A percentile compares a stretch with the other conserved stretches of the same genome.
Evolutionary conservation across 2,329 filamentous ascomycete genomes (phyloP).

Genomic region (Trichoderma arundinaceum): DNA sequence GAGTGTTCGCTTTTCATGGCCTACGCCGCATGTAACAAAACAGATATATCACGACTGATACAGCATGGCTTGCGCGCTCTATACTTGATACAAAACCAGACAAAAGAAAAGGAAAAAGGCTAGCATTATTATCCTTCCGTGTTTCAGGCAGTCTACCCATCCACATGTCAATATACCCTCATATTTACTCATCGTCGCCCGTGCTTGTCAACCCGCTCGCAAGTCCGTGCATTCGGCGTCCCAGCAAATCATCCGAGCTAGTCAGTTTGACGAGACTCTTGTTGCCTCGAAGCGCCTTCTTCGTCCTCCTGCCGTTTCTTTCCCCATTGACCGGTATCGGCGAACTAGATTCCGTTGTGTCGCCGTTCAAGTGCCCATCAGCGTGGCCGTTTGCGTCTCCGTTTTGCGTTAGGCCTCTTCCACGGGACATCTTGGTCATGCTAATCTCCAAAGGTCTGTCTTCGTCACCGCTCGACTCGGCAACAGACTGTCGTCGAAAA

Average conservation of each 20-base stretch:
- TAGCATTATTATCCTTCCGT: neutral
- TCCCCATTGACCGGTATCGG: slow-evolving; percentile 28
- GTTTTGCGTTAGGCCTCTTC: slow-evolving; percentile 41
- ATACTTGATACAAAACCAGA: slow-evolving; percentile 19
- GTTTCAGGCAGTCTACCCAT: neutral
- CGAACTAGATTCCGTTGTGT: slow-evolving; percentile 11
- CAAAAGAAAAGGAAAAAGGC: neutral
- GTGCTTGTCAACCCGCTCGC: slow-evolving; percentile 59
- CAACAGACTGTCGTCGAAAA: slow-evolving; percentile 42
- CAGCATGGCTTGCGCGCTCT: slow-evolving; percentile 13
- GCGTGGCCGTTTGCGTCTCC: slow-evolving; percentile 35
- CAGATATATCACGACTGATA: neutral
- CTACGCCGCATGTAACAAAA: too few relatives aligned
- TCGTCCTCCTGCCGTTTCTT: slow-evolving; percentile 37
- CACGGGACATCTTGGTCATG: slow-evolving; percentile 56
- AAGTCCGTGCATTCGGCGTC: slow-evolving; percentile 63
- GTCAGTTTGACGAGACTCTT: slow-evolving; percentile 59
- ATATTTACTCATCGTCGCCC: slow-evolving; percentile 48
- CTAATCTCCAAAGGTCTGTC: slow-evolving; percentile 83
- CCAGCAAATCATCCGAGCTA: slow-evolving; percentile 63
- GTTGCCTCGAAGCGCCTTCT: slow-evolving; percentile 47
- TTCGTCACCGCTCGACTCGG: slow-evolving; percentile 76
- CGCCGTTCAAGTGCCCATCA: slow-evolving; percentile 7
- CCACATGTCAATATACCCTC: neutral
- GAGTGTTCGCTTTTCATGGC: too few relatives aligned